A percentile compares a stretch with the other conserved stretches of the same genome.
phyloP scores from a whole-genome alignment of 179 eudicot genomes.

The Carnegiea gigantea region DNA sequence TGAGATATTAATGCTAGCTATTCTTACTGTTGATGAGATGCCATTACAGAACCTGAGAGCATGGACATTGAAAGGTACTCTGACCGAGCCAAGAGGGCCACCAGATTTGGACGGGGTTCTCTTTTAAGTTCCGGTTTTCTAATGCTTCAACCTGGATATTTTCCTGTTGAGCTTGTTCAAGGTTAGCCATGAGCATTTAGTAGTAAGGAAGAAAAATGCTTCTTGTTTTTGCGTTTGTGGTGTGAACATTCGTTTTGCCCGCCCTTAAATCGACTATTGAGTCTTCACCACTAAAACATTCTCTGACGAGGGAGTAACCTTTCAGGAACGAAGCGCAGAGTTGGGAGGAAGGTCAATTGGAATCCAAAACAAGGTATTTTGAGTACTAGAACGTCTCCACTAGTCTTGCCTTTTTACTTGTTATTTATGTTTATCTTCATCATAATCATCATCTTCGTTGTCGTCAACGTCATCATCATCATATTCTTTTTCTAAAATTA shows the following conservation, averaged over 20 bases:
- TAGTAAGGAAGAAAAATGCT: background rate
- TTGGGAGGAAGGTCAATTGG: slow-evolving; percentile 33
- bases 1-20: slow-evolving; percentile 3
- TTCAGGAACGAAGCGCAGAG: slow-evolving; percentile 32
- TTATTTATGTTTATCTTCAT: background rate
- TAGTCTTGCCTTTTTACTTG: background rate
- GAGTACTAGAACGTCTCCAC: background rate
- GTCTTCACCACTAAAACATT: background rate
- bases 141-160: slow-evolving; percentile 38
- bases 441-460: background rate
- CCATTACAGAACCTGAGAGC: slow-evolving; percentile 23
- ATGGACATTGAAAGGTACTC: slow-evolving; percentile 33
- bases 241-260: background rate
- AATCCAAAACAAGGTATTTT: slow-evolving; percentile 34
- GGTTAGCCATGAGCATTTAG: slow-evolving; percentile 26
- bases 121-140: slow-evolving; percentile 31
- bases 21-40: slow-evolving; percentile 9
- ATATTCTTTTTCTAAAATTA: background rate
- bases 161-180: slow-evolving; percentile 39
- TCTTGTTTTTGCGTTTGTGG: background rate
- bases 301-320: slow-evolving; percentile 19
- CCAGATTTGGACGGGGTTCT: slow-evolving; percentile 20
- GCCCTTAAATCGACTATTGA: background rate
- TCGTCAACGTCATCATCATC: background rate
- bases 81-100: slow-evolving; percentile 19